phyloP scores from a whole-genome alignment of 768 basidiomycete species.

The Boletus patriciae region DNA sequence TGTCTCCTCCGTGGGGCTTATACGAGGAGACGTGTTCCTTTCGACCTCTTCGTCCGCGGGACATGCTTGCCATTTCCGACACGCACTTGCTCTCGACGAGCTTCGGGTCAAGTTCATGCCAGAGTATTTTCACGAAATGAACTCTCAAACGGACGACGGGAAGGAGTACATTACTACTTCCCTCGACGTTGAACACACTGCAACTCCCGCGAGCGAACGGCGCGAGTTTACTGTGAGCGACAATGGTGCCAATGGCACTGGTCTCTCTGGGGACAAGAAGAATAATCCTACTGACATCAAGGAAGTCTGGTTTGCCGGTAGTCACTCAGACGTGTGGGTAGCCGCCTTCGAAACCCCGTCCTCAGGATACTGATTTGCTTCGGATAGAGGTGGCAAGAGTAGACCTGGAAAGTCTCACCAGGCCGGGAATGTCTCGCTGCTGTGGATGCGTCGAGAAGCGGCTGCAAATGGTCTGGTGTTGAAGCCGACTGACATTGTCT shows the following conservation, averaged over 20 bases:
- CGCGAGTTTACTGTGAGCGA: neutral
- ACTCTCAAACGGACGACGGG: constrained; percentile 8
- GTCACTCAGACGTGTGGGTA: constrained; percentile 38
- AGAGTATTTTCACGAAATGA: constrained; percentile 24
- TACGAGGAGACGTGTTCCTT: constrained; percentile 6
- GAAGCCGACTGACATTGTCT: constrained; percentile 26
- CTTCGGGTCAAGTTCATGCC: constrained; percentile 13
- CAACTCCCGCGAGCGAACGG: neutral
- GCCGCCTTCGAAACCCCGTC: neutral
- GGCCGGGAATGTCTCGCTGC: constrained; percentile 26
- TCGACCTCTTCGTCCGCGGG: constrained; percentile 2
- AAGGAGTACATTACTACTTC: constrained; percentile 2
- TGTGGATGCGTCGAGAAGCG: constrained; percentile 39
- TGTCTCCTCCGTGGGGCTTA: constrained; percentile 11
- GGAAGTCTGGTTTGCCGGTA: constrained; percentile 68
- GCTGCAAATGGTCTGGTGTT: constrained; percentile 25
- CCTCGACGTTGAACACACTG: neutral
- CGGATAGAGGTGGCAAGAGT: constrained; percentile 23
- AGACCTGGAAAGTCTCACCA: constrained; percentile 21
- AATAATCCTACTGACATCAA: constrained; percentile 34
- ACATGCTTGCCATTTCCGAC: constrained; percentile 17
- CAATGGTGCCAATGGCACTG: neutral
- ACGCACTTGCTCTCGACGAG: constrained; percentile 17
- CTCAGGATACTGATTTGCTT: neutral
- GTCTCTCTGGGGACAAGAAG: neutral